Conservation (phyloP, 2,329 filamentous ascomycete species). For the Chrysoporthe puriensis region DNA sequence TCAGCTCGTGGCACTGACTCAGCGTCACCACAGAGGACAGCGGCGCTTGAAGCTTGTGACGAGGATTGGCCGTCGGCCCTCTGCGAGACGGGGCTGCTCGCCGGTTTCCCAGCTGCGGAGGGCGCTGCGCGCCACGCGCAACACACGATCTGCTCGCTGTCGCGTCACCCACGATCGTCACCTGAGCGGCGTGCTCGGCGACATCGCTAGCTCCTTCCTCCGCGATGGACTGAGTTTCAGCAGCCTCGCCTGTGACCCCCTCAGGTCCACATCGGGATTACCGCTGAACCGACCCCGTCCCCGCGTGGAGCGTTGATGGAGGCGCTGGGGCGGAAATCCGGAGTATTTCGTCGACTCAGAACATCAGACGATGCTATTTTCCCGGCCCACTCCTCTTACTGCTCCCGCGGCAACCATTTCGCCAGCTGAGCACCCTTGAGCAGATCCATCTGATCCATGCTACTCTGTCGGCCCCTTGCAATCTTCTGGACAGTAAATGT, state of each 20-base stretch:
- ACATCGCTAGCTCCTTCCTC: conserved; percentile 1
- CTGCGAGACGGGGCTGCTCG: not conserved
- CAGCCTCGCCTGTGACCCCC: conserved; percentile 13
- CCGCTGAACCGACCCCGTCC: conserved; percentile 18
- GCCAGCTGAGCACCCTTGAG: conserved; percentile 13
- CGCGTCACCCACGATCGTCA: not conserved
- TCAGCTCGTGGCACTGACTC: not conserved
- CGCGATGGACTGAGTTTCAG: conserved; percentile 9
- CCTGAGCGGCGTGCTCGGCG: not conserved
- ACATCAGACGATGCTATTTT: conserved; percentile 27
- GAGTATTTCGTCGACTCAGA: conserved; percentile 28
- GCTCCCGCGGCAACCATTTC: conserved; percentile 9
- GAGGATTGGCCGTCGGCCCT: not conserved
- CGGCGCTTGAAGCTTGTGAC: not conserved
- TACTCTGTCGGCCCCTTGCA: conserved; percentile 12
- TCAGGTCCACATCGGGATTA: conserved; percentile 14
- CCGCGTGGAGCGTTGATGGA: conserved; percentile 19
- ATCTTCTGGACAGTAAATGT: conserved; percentile 24
- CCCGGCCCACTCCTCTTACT: conserved; percentile 20
- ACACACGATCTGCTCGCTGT: not conserved
- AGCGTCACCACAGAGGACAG: not conserved
- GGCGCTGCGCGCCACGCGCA: not conserved
- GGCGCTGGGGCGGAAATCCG: conserved; percentile 20
- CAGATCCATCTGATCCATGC: conserved; percentile 14
- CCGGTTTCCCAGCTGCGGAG: not conserved